These are phyloP conservation scores for Nicotiana rustica DNA, from an alignment of 305 asterid species.

Conservation along the genomic window DNA sequence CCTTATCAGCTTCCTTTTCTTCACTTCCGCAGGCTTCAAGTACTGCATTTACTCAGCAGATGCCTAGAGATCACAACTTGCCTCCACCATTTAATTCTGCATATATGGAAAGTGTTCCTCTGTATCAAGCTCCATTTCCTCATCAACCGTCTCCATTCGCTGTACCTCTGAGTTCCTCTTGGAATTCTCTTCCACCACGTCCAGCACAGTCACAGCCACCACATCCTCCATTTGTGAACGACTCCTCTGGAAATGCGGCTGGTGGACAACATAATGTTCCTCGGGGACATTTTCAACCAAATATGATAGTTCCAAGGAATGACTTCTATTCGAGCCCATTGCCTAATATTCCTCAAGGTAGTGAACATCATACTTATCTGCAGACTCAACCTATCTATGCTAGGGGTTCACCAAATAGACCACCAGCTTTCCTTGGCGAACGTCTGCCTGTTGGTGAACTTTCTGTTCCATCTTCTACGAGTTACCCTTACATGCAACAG, in stretches of 20 bases:
- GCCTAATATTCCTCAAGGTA: constrained; percentile 48
- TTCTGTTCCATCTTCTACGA: constrained; percentile 43
- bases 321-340: constrained; percentile 54
- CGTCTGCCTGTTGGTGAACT: constrained; percentile 52
- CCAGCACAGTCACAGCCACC: constrained; percentile 51
- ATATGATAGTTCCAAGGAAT: constrained; percentile 50
- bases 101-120: constrained; percentile 43
- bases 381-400: constrained; percentile 46
- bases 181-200: constrained; percentile 63
- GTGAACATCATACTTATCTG: constrained; percentile 53
- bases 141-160: constrained; percentile 59
- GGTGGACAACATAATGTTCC: constrained; percentile 49
- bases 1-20: constrained; percentile 38
- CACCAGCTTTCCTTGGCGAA: constrained; percentile 51
- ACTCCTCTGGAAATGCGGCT: constrained; percentile 35
- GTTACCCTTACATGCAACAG: constrained; percentile 50
- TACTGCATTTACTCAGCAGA: constrained; percentile 50
- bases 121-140: constrained; percentile 62
- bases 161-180: constrained; percentile 52
- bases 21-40: constrained; percentile 49
- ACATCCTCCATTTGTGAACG: constrained; percentile 38
- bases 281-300: constrained; percentile 55
- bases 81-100: constrained; percentile 47
- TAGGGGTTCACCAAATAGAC: constrained; percentile 51
- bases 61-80: constrained; percentile 49